phyloP scores from a whole-genome alignment of 2,329 filamentous ascomycete species.

The Cyanodermella asteris region DNA sequence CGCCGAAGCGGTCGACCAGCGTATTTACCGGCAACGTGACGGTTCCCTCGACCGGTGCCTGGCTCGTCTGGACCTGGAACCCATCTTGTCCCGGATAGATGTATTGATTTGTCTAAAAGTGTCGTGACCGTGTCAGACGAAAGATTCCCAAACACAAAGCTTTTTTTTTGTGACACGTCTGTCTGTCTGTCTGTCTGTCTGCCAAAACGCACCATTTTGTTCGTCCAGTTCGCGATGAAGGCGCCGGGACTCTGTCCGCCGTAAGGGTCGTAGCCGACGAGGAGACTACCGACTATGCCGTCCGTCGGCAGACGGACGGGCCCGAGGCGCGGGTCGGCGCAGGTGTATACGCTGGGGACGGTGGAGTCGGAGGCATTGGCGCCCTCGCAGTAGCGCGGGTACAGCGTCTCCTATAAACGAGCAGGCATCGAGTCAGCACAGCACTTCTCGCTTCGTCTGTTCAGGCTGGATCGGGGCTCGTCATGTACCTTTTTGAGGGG shows the following conservation, averaged over 20 bases:
- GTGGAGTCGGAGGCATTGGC: constrained; percentile 4
- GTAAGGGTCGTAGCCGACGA: constrained; percentile 9
- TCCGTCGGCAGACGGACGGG: constrained; percentile 6
- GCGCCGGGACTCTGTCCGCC: constrained; percentile 8
- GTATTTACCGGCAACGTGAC: constrained; percentile 19
- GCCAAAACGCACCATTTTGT: too few species aligned
- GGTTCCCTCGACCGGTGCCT: constrained; percentile 19
- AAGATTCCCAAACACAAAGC: too few species aligned
- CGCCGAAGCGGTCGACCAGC: constrained; percentile 28
- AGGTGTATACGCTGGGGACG: constrained; percentile 7
- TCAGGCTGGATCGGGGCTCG: too few species aligned
- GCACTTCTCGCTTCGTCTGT: too few species aligned
- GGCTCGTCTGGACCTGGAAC: constrained; percentile 17
- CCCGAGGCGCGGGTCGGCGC: constrained; percentile 8
- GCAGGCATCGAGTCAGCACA: too few species aligned
- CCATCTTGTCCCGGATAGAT: constrained; percentile 22
- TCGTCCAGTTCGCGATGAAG: constrained; percentile 6
- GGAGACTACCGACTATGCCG: constrained; percentile 8
- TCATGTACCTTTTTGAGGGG: too few species aligned
- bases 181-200: too few species aligned
- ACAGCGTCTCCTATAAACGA: too few species aligned
- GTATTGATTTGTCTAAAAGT: constrained; percentile 8
- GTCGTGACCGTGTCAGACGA: too few species aligned
- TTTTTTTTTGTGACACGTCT: too few species aligned
- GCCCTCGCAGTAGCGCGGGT: constrained; percentile 4